Percentiles rank a stretch among this genome's conserved stretches.
Evolutionary conservation across 768 basidiomycete species (phyloP).

Genomic region (Boletus eberwhitei): DNA sequence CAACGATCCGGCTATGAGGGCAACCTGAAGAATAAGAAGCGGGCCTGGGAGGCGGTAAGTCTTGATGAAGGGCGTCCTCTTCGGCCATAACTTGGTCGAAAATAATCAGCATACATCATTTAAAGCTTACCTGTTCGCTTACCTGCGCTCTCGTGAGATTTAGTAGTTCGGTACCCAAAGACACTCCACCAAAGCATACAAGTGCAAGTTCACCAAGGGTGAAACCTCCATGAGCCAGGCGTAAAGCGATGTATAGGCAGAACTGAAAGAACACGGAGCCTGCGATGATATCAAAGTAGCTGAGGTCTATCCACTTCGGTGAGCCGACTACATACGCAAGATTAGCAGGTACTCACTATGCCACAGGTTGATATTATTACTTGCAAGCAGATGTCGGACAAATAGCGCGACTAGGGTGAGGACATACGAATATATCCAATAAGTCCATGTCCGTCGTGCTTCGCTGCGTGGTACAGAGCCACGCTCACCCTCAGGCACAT

Average conservation of each 20-base stretch:
- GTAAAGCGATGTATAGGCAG: conserved; percentile 81
- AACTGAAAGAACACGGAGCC: conserved; percentile 86
- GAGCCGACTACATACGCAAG: neutral
- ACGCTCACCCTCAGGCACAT: conserved; percentile 63
- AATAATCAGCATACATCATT: conserved; percentile 1
- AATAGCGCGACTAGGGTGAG: conserved; percentile 48
- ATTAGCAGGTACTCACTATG: conserved; percentile 49
- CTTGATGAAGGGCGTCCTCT: conserved; percentile 78
- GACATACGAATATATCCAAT: conserved; percentile 58
- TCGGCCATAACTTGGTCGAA: conserved; percentile 64
- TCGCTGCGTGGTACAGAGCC: conserved; percentile 76
- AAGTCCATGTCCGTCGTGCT: conserved; percentile 56
- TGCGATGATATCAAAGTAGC: conserved; percentile 67
- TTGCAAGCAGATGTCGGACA: conserved; percentile 46
- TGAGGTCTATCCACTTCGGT: conserved; percentile 55
- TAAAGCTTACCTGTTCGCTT: conserved; percentile 24
- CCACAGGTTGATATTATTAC: conserved; percentile 56
- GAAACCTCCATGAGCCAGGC: conserved; percentile 91
- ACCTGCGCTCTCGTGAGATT: conserved; percentile 83
- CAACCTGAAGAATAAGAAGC: conserved; percentile 85
- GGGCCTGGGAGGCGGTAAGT: conserved; percentile 93
- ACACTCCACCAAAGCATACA: conserved; percentile 85
- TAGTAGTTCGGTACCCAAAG: conserved; percentile 80
- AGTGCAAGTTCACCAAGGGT: conserved; percentile 92
- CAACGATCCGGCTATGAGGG: conserved; percentile 88